Evolutionary conservation across 2,329 filamentous ascomycete genomes (phyloP).

Genomic region (Kalmusia sp.): DNA sequence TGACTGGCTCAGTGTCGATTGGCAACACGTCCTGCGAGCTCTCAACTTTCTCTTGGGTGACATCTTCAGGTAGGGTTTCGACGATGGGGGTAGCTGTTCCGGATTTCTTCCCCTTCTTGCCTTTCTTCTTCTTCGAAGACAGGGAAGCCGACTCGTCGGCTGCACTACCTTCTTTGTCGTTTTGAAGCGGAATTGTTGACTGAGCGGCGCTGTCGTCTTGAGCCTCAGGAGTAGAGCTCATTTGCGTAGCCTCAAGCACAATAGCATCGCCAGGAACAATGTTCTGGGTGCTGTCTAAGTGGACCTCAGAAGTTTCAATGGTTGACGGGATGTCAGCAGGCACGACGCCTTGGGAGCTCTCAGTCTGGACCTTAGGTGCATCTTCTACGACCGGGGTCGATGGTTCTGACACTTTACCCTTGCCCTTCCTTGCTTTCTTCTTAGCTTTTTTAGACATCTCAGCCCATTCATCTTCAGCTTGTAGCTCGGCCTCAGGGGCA

Average conservation of each 20-base stretch:
- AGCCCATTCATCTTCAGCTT: neutral
- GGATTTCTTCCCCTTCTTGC: constrained; percentile 30
- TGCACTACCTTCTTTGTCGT: neutral
- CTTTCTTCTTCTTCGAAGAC: constrained; percentile 38
- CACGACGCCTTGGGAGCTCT: neutral
- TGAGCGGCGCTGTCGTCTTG: neutral
- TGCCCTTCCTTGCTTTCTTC: constrained; percentile 6
- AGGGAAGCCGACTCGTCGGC: constrained; percentile 10
- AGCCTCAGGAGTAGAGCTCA: neutral
- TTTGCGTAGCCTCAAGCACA: neutral
- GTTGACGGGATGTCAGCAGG: constrained; percentile 9
- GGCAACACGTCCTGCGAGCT: neutral
- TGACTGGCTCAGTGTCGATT: neutral
- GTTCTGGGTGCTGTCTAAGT: neutral
- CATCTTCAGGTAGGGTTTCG: constrained; percentile 4
- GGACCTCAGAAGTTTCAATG: neutral
- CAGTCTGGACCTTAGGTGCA: constrained; percentile 9
- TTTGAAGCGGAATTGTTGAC: neutral
- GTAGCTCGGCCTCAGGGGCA: neutral
- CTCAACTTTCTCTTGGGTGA: neutral
- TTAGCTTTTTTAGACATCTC: neutral
- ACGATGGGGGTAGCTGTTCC: constrained; percentile 3
- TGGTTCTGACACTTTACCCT: constrained; percentile 8
- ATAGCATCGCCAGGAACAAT: neutral
- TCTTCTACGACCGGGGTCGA: constrained; percentile 15